Percentiles rank a stretch among this genome's conserved stretches.
Conservation (phyloP, 768 basidiomycete genomes). For the Termitomyces bulborhizus region DNA sequence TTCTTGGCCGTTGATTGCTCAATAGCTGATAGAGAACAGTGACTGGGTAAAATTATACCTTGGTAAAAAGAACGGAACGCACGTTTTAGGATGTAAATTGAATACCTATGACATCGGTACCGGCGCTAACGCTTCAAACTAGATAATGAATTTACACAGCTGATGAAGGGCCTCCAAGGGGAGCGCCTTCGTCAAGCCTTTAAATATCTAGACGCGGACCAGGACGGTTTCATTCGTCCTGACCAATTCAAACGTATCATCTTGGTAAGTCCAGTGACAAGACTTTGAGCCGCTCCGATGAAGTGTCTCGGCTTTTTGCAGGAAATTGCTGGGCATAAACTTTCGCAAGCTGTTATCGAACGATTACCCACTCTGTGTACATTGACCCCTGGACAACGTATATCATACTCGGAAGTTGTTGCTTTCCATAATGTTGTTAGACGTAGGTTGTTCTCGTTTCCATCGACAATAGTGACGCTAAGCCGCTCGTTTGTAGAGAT, state of each 20-base stretch:
- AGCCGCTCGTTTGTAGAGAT: slow-evolving; percentile 53
- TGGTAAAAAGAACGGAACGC: slow-evolving; percentile 85
- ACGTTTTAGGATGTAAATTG: slow-evolving; percentile 84
- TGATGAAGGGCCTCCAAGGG: slow-evolving; percentile 98
- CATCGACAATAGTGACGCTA: neutral
- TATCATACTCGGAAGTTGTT: slow-evolving; percentile 94
- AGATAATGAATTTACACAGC: slow-evolving; percentile 97
- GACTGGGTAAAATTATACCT: slow-evolving; percentile 97
- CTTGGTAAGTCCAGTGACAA: slow-evolving; percentile 48
- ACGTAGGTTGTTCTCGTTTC: slow-evolving; percentile 41
- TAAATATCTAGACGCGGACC: slow-evolving; percentile 81
- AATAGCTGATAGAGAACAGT: slow-evolving; percentile 26
- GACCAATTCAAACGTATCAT: slow-evolving; percentile 96
- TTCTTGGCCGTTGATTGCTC: neutral
- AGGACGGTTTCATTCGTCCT: slow-evolving; percentile 90
- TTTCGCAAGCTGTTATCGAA: slow-evolving; percentile 90
- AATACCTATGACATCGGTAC: neutral
- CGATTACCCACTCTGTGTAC: slow-evolving; percentile 89
- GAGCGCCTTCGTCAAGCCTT: slow-evolving; percentile 97
- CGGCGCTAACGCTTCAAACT: slow-evolving; percentile 2
- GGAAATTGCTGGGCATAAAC: slow-evolving; percentile 97
- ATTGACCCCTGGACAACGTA: slow-evolving; percentile 79
- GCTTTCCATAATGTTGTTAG: slow-evolving; percentile 96
- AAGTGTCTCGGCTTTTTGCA: slow-evolving; percentile 21
- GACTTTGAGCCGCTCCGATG: neutral